These are phyloP conservation scores for Fusarium sp. DNA, from an alignment of 2,329 filamentous ascomycete genomes.

Conservation along the genomic window DNA sequence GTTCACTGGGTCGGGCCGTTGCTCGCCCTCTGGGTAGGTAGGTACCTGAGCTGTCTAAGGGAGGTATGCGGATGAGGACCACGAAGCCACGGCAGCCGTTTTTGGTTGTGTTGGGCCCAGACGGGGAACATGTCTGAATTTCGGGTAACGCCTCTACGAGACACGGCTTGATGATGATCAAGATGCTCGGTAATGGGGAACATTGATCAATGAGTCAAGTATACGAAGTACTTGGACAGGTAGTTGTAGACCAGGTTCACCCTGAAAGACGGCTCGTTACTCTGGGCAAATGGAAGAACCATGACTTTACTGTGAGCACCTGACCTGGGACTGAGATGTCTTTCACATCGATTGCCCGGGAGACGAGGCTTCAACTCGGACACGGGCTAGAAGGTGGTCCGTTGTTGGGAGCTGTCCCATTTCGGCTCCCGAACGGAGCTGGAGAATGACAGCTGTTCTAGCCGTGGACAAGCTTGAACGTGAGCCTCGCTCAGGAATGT, in stretches of 20 bases:
- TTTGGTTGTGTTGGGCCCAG: conserved; percentile 1
- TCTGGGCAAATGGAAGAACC: conserved; percentile 22
- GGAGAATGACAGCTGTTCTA: conserved; percentile 6
- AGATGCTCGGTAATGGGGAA: conserved; percentile 13
- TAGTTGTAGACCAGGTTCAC: not conserved
- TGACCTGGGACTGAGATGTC: conserved; percentile 7
- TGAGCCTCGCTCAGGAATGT: conserved; percentile 23
- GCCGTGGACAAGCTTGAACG: conserved; percentile 7
- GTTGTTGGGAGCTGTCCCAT: conserved; percentile 9
- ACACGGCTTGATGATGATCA: conserved; percentile 8
- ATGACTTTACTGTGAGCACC: conserved; percentile 7
- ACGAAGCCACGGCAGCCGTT: conserved; percentile 22
- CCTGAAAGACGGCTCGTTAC: conserved; percentile 15
- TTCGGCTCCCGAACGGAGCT: conserved; percentile 9
- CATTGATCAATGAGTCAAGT: not conserved
- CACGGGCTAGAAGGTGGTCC: conserved; percentile 1
- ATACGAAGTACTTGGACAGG: not conserved
- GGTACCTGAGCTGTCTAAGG: conserved; percentile 18
- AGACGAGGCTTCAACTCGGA: conserved; percentile 8
- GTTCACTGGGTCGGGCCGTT: conserved; percentile 39
- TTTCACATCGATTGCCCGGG: conserved; percentile 9
- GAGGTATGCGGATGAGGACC: conserved; percentile 22
- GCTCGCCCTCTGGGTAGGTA: conserved; percentile 18
- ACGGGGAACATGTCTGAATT: conserved; percentile 2
- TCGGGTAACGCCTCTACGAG: not conserved